Conservation (phyloP, 352 stramenopile genomes). For the Globisporangium parvum region DNA sequence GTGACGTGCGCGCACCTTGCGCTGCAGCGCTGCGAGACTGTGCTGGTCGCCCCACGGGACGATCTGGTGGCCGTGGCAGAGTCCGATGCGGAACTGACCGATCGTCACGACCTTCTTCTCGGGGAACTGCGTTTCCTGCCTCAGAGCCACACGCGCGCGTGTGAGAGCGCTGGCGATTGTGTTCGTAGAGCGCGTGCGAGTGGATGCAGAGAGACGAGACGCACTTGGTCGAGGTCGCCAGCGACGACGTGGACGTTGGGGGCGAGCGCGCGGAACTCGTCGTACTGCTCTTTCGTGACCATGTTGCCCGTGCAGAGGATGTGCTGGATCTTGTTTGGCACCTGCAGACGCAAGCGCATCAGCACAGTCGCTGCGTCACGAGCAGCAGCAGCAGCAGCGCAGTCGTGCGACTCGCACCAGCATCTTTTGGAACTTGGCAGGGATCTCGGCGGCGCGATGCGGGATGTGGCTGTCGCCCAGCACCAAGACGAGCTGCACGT, state of each 20-base stretch:
- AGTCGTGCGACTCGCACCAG: conserved; percentile 29
- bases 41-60: conserved; percentile 88
- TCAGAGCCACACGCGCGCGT: too few relatives aligned
- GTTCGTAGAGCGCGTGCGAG: too few relatives aligned
- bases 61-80: conserved; percentile 97
- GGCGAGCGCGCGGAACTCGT: conserved; percentile 93
- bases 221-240: conserved; percentile 93
- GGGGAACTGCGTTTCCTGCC: conserved; percentile 78
- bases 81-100: conserved; percentile 94
- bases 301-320: conserved; percentile 98
- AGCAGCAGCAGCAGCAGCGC: background rate
- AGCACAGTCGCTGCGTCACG: background rate
- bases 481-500: conserved; percentile 93
- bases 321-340: conserved; percentile 98
- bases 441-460: conserved; percentile 90
- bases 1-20: conserved; percentile 48
- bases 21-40: conserved; percentile 84
- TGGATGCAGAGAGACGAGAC: background rate
- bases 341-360: conserved; percentile 30
- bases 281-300: conserved; percentile 92
- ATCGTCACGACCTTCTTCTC: conserved; percentile 95
- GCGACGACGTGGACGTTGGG: conserved; percentile 95
- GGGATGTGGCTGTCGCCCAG: conserved; percentile 97
- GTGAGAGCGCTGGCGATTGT: background rate
- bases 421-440: conserved; percentile 96